Percentiles rank a stretch among this genome's conserved stretches.
Conservation (phyloP, 208 protist genomes). For the Leishmania arabica region DNA sequence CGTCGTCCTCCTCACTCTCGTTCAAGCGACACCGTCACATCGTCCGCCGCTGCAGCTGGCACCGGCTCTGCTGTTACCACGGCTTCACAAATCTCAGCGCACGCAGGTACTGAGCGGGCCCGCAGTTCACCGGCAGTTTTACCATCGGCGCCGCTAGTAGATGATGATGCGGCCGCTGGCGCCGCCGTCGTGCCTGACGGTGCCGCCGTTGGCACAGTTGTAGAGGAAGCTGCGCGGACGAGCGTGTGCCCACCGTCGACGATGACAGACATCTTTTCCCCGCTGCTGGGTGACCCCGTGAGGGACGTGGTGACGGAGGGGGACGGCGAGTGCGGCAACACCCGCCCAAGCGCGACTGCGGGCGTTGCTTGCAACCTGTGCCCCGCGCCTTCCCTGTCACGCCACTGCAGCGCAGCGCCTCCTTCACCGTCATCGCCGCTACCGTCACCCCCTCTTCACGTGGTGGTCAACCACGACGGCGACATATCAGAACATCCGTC, state of each 20-base stretch:
- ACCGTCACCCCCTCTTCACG: not conserved
- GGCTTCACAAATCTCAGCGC: conserved; percentile 1
- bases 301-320: no score
- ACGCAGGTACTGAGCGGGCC: not conserved
- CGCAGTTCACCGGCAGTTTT: not conserved
- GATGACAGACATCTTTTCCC: not conserved
- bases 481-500: not conserved
- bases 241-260: not conserved
- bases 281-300: not conserved
- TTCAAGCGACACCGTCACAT: not conserved
- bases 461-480: not conserved
- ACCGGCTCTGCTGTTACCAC: not conserved
- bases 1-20: not conserved
- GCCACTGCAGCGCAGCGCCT: not conserved
- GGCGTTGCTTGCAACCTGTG: not conserved
- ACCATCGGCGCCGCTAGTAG: not conserved
- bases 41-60: not conserved
- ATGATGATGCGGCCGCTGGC: not conserved
- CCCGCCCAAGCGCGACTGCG: not conserved
- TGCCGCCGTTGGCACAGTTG: not conserved
- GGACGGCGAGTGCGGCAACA: not conserved
- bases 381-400: not conserved
- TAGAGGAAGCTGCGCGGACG: not conserved
- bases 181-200: not conserved
- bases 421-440: not conserved